Evolutionary conservation across 1,284 basidiomycete species (phyloP).

Genomic region (Chalciporus piperatoides): DNA sequence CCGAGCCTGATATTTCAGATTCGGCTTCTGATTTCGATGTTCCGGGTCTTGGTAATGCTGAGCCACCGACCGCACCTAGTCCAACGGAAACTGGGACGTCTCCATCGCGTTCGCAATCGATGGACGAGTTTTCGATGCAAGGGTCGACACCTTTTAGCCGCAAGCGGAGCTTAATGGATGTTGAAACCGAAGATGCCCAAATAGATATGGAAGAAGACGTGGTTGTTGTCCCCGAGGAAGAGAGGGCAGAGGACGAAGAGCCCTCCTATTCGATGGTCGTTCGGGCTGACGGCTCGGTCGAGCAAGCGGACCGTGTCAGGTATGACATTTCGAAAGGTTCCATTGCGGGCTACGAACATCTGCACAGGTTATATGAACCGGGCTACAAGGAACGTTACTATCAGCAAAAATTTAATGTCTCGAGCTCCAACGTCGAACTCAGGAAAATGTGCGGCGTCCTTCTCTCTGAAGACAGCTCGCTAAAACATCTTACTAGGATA

Average conservation of each 20-base stretch:
- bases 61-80: constrained; percentile 5
- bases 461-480: background rate
- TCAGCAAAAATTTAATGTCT: constrained; percentile 86
- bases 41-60: constrained; percentile 33
- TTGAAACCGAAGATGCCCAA: constrained; percentile 53
- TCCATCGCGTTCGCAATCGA: constrained; percentile 15
- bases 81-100: constrained; percentile 10
- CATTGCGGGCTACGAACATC: background rate
- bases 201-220: constrained; percentile 35
- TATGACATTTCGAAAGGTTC: constrained; percentile 31
- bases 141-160: constrained; percentile 40
- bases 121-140: constrained; percentile 23
- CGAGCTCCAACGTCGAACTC: constrained; percentile 70
- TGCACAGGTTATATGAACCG: constrained; percentile 81
- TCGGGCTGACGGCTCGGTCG: constrained; percentile 83
- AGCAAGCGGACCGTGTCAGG: constrained; percentile 93
- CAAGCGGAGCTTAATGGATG: constrained; percentile 72
- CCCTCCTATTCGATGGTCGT: constrained; percentile 62
- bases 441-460: constrained; percentile 58
- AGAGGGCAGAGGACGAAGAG: constrained; percentile 43
- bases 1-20: constrained; percentile 28
- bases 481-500: constrained; percentile 49
- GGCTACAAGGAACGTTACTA: constrained; percentile 98
- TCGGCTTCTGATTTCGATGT: constrained; percentile 39
- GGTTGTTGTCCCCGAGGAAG: constrained; percentile 48